Evolutionary conservation across 1,284 basidiomycete genomes (phyloP).

Genomic region (Coniferiporia sulphurascens): DNA sequence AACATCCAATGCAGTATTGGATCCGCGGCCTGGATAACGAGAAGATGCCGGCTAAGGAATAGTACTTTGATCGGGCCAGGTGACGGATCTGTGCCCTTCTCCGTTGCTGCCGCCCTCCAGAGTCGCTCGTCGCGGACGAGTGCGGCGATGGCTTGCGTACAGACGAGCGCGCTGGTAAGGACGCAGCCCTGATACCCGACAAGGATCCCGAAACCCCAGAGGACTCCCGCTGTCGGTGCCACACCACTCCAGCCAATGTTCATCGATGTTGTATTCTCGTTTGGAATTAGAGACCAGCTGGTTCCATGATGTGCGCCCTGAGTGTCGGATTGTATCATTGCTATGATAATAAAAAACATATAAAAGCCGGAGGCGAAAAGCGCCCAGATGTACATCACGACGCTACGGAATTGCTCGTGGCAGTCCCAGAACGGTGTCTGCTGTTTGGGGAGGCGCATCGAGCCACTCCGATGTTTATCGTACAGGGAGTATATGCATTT

Average conservation of each 20-base stretch:
- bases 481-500: conserved; percentile 13
- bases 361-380: conserved; percentile 10
- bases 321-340: conserved; percentile 11
- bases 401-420: conserved; percentile 9
- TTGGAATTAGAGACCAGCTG: conserved; percentile 2
- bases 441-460: not conserved
- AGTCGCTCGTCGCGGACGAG: conserved; percentile 12
- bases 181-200: conserved; percentile 16
- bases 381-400: conserved; percentile 11
- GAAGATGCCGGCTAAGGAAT: conserved; percentile 2
- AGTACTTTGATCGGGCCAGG: conserved; percentile 4
- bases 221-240: conserved; percentile 7
- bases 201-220: conserved; percentile 14
- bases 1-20: conserved; percentile 20
- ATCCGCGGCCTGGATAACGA: conserved; percentile 7
- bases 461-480: not conserved
- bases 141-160: conserved; percentile 2
- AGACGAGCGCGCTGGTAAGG: conserved; percentile 12
- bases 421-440: not conserved
- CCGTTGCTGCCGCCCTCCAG: conserved; percentile 8
- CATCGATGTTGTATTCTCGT: conserved; percentile 1
- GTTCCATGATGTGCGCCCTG: conserved; percentile 3
- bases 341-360: conserved; percentile 12
- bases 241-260: conserved; percentile 12
- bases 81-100: conserved; percentile 10